Percentiles rank a stretch among this genome's conserved stretches.
phyloP scores from a whole-genome alignment of 2,329 filamentous ascomycete species.

The Pseudogymnoascus sp. region DNA sequence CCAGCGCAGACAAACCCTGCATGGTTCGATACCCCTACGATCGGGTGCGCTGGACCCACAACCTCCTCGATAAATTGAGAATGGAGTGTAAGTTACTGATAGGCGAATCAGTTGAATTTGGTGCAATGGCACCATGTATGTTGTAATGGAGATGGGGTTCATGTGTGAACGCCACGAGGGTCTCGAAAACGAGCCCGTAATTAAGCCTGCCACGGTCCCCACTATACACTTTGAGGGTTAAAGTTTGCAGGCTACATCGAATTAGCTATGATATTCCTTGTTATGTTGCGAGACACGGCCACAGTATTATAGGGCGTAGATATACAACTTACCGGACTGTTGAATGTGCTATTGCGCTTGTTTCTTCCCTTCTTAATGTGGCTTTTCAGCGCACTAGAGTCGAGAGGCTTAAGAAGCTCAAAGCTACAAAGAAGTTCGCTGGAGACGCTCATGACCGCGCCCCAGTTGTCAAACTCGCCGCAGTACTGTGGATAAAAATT shows the following conservation, averaged over 20 bases:
- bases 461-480: constrained; percentile 98
- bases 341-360: constrained; percentile 89
- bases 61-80: neutral
- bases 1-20: neutral
- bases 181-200: neutral
- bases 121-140: neutral
- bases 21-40: neutral
- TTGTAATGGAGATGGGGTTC: neutral
- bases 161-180: neutral
- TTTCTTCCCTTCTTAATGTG: constrained; percentile 98
- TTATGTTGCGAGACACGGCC: neutral
- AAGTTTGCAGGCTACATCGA: constrained; percentile 13
- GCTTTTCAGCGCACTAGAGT: constrained; percentile 92
- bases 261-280: neutral
- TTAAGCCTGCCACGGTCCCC: neutral
- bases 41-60: neutral
- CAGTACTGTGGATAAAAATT: constrained; percentile 60
- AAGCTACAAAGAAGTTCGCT: constrained; percentile 92
- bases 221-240: constrained; percentile 13
- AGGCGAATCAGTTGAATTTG: neutral
- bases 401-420: constrained; percentile 89
- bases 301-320: neutral
- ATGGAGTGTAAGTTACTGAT: neutral
- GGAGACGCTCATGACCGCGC: constrained; percentile 96
- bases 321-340: constrained; percentile 56